Percentiles rank a stretch among this genome's conserved stretches.
These are phyloP conservation scores for Sporothrix inflata DNA, from an alignment of 2,329 filamentous ascomycete species.

Conservation along the genomic window DNA sequence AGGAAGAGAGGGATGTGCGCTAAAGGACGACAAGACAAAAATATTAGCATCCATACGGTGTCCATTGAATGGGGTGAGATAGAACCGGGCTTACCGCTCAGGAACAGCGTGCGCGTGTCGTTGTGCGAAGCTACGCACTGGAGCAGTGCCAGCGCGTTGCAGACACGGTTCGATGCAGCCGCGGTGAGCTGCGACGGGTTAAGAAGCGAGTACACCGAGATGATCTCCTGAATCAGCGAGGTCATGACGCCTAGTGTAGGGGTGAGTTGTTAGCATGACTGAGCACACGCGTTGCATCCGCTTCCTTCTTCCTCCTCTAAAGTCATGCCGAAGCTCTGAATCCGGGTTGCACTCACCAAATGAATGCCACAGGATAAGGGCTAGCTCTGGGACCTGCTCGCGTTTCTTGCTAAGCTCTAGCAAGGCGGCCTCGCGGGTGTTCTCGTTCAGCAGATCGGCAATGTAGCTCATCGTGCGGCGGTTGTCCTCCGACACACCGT, in stretches of 20 bases:
- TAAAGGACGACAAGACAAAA: slow-evolving; percentile 43
- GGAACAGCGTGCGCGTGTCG: slow-evolving; percentile 89
- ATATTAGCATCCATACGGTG: neutral
- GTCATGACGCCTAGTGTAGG: slow-evolving; percentile 84
- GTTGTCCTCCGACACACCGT: slow-evolving; percentile 82
- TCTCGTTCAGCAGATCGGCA: slow-evolving; percentile 85
- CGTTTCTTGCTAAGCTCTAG: slow-evolving; percentile 98
- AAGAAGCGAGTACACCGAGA: slow-evolving; percentile 94
- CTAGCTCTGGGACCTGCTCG: slow-evolving; percentile 95
- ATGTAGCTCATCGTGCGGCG: slow-evolving; percentile 91
- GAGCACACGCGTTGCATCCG: neutral
- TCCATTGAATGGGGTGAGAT: neutral
- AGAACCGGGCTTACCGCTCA: slow-evolving; percentile 69
- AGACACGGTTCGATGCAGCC: slow-evolving; percentile 95
- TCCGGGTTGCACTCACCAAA: slow-evolving; percentile 68
- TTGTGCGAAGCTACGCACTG: slow-evolving; percentile 98
- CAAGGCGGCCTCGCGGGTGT: slow-evolving; percentile 84
- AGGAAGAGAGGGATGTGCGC: slow-evolving; percentile 97
- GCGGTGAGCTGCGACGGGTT: slow-evolving; percentile 97
- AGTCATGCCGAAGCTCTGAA: neutral
- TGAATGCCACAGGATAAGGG: slow-evolving; percentile 96
- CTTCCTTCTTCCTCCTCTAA: neutral
- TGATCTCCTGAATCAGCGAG: slow-evolving; percentile 94
- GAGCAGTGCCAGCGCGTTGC: slow-evolving; percentile 91
- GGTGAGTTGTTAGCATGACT: neutral